These are phyloP conservation scores for Microbotryum scabiosae DNA, from an alignment of 1,284 basidiomycete species.

Conservation along the genomic window DNA sequence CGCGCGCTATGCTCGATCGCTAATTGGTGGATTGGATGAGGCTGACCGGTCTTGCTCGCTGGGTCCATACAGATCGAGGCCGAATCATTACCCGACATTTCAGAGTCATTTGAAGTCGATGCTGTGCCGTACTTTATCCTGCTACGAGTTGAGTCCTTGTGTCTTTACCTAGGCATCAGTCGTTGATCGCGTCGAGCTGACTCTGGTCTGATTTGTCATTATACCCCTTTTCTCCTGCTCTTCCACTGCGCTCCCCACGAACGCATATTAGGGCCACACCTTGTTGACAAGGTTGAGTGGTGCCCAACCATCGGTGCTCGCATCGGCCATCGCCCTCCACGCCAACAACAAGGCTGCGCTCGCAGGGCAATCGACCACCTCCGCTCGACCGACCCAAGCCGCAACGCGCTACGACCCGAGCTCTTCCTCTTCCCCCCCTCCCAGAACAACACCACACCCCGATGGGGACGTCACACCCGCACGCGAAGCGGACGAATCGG, in stretches of 20 bases:
- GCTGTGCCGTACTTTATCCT: constrained; percentile 81
- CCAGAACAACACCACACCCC: too few relatives aligned
- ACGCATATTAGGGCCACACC: constrained; percentile 66
- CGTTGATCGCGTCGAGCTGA: constrained; percentile 59
- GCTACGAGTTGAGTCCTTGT: constrained; percentile 74
- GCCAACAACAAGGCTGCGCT: constrained; percentile 33
- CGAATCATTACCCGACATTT: constrained; percentile 75
- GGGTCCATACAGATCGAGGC: constrained; percentile 65
- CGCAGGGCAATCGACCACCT: constrained; percentile 33
- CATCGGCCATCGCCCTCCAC: constrained; percentile 54
- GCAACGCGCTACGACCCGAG: constrained; percentile 19
- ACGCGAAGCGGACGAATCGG: constrained; percentile 48
- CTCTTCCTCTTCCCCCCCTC: too few relatives aligned
- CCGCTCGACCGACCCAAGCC: constrained; percentile 23
- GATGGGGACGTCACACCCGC: constrained; percentile 6
- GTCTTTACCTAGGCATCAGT: constrained; percentile 60
- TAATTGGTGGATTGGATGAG: too few relatives aligned
- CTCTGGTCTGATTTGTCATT: neutral
- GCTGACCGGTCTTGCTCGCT: too few relatives aligned
- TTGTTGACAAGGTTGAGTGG: constrained; percentile 74
- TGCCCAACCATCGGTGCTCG: constrained; percentile 66
- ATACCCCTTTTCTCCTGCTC: neutral
- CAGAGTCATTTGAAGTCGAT: constrained; percentile 87
- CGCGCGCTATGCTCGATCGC: constrained; percentile 54
- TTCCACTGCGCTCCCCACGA: neutral